A percentile compares a stretch with the other conserved stretches of the same genome.
Conservation (phyloP, 1,284 basidiomycete species). For the Puccinia horiana region DNA sequence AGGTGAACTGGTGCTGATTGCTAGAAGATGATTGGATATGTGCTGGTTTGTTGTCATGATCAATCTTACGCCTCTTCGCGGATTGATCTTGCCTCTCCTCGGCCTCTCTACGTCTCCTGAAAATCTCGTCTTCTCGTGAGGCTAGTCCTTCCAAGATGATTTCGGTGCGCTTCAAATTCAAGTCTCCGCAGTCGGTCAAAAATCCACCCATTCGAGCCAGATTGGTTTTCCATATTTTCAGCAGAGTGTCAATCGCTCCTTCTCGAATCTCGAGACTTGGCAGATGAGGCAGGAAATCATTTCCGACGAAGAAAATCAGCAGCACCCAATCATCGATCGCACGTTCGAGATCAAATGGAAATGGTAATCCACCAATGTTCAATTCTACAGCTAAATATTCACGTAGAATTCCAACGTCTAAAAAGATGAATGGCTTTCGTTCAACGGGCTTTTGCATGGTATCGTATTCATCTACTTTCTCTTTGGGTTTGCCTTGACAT, state of each 20-base stretch:
- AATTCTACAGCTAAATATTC: slow-evolving; percentile 98
- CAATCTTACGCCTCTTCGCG: slow-evolving; percentile 39
- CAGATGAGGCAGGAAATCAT: slow-evolving; percentile 98
- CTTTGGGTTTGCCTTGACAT: slow-evolving; percentile 64
- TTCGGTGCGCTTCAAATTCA: slow-evolving; percentile 82
- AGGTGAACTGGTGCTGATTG: background rate
- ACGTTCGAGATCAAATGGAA: slow-evolving; percentile 92
- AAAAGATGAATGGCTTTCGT: slow-evolving; percentile 98
- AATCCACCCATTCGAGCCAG: slow-evolving; percentile 94
- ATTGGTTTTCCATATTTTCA: slow-evolving; percentile 93
- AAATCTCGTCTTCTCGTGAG: slow-evolving; percentile 90
- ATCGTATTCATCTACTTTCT: slow-evolving; percentile 57
- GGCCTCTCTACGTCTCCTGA: slow-evolving; percentile 87
- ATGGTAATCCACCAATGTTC: slow-evolving; percentile 72
- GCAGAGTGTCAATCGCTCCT: slow-evolving; percentile 93
- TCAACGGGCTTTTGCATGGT: slow-evolving; percentile 69
- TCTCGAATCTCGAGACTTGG: slow-evolving; percentile 98
- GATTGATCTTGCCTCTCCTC: slow-evolving; percentile 58
- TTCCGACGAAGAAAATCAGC: slow-evolving; percentile 99
- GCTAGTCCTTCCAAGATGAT: slow-evolving; percentile 94
- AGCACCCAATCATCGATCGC: slow-evolving; percentile 99
- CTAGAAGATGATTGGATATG: background rate
- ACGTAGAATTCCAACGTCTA: slow-evolving; percentile 89
- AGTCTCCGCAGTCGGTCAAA: slow-evolving; percentile 86
- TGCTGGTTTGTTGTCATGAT: slow-evolving; percentile 5